A percentile compares a stretch with the other conserved stretches of the same genome.
These are phyloP conservation scores for Brassica napus DNA, from an alignment of 345 rosid species.

Conservation along the genomic window Da-Ae NC_063442.1:28004001-28004500, in stretches of 20 bases:
- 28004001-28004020: slow-evolving; percentile 34
- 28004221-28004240: slow-evolving; percentile 36
- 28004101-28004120: slow-evolving; percentile 49
- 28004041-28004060: slow-evolving; percentile 49
- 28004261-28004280: slow-evolving; percentile 25
- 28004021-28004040: slow-evolving; percentile 78
- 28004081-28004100: slow-evolving; percentile 62
- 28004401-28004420: neutral
- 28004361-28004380: neutral
- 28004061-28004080: slow-evolving; percentile 44
- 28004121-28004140: slow-evolving; percentile 41
- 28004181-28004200: slow-evolving; percentile 30
- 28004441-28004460: neutral
- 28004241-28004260: slow-evolving; percentile 25
- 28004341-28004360: neutral
- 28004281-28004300: slow-evolving; percentile 18
- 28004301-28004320: neutral
- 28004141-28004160: slow-evolving; percentile 39
- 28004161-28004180: slow-evolving; percentile 21
- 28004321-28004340: slow-evolving; percentile 1
- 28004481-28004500: slow-evolving; percentile 23
- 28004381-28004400: neutral
- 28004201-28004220: slow-evolving; percentile 39
- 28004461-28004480: neutral
- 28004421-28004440: neutral